phyloP scores from a whole-genome alignment of 169 alveolate genomes.

The Plasmodium relictum region DNA sequence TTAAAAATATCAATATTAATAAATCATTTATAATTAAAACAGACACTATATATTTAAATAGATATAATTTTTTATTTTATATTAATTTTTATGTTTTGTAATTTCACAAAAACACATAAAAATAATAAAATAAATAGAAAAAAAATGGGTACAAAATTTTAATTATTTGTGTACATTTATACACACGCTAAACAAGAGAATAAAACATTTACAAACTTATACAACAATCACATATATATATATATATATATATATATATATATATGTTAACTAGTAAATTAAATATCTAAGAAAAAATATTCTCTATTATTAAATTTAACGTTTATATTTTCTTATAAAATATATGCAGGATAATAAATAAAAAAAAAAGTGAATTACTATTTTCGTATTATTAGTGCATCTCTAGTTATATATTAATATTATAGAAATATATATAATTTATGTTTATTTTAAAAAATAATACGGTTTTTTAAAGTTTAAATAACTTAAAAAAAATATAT shows the following conservation, averaged over 20 bases:
- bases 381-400: background rate
- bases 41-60: background rate
- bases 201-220: background rate
- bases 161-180: background rate
- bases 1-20: background rate
- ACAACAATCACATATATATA: slow-evolving; percentile 3
- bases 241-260: background rate
- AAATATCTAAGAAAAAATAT: background rate
- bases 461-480: no score
- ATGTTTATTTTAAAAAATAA: no score
- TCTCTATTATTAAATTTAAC: background rate
- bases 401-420: background rate
- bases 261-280: background rate
- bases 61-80: background rate
- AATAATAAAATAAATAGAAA: background rate
- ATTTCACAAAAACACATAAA: background rate
- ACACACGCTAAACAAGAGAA: slow-evolving; percentile 6
- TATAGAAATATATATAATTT: no score
- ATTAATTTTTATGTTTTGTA: background rate
- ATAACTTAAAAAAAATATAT: no score
- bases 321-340: background rate
- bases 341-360: background rate
- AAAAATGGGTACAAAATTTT: background rate
- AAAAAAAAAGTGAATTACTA: background rate
- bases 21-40: background rate